Evolutionary conservation across 2,329 filamentous ascomycete genomes (phyloP), one percentile per base, ranked within the genome.

Genomic region (Stachybotrys elegans): DNA sequence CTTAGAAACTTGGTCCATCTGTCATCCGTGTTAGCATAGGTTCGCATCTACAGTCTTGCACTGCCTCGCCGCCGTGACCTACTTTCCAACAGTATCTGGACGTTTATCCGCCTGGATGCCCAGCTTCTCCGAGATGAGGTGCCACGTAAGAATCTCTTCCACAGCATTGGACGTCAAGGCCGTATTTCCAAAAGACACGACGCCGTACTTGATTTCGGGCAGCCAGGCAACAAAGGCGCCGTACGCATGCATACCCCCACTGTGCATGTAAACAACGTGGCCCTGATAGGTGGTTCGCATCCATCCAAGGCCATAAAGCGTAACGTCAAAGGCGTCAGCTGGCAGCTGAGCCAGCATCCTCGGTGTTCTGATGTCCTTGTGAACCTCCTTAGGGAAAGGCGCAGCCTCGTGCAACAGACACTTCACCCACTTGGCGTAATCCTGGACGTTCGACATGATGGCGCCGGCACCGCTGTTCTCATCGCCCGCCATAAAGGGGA

Each of bases 401-500:
- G 34, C 40, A 0, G 46, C 32, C 38, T 55, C 31, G 11, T 64
- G 53, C 20, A 81, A 57, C 20, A 79, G 58, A 17, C 69, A 72
- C 21, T 62, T 59, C 3, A 78, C 50, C 77, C 76, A 82, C 51
- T 68, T 70, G 2, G 65, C 55, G 52, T 76, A 79, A 57, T 79
- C 76, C 7, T 62, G 42, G 2, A 72, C 72, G 38, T 66, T 74
- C 19, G 69, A 72, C 19, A 78, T 57, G 36, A 68, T 55, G 11
- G 57, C 61, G 1, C 68, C 70, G 1, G 70, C 69, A 12, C 69
- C 70, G 48, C 63, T 63, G 21, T n/a, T 25, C 14, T 40, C 38
- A 16, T 13, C 13, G 9, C 60, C 48, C 52, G 60, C 65, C 21
- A 45, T 39, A 5, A 54, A 43, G 5, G 51, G 45, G 32, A 56